Evolutionary conservation across 768 basidiomycete genomes (phyloP).

Genomic region (Steccherinum ochraceum): DNA sequence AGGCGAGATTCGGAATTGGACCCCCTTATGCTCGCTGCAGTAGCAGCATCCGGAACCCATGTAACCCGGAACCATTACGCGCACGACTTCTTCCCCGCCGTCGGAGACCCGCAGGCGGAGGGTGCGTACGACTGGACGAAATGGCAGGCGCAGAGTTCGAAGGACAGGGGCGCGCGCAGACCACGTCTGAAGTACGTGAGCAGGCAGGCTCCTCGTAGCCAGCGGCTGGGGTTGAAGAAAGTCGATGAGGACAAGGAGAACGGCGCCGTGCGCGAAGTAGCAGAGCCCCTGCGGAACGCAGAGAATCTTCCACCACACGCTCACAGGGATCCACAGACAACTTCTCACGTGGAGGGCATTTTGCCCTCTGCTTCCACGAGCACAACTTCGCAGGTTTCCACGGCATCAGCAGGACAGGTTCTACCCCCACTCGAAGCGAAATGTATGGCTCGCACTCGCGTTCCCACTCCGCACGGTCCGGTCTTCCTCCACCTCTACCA

Average conservation of each 20-base stretch:
- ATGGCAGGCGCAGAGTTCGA: constrained; percentile 39
- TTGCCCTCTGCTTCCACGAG: constrained; percentile 16
- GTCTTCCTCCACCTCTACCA: constrained; percentile 93
- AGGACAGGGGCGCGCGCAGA: constrained; percentile 33
- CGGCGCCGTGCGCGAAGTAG: constrained; percentile 29
- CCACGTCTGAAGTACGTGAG: constrained; percentile 56
- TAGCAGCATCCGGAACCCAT: constrained; percentile 66
- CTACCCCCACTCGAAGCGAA: constrained; percentile 50
- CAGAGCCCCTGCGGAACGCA: constrained; percentile 30
- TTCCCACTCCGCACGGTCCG: constrained; percentile 93
- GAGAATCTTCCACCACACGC: constrained; percentile 29
- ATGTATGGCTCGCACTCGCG: constrained; percentile 95
- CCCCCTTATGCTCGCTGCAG: constrained; percentile 73
- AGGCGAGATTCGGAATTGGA: constrained; percentile 72
- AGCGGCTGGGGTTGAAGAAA: constrained; percentile 37
- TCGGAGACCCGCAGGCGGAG: constrained; percentile 45
- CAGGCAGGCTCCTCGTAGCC: constrained; percentile 66
- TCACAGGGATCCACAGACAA: constrained; percentile 31
- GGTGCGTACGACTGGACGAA: constrained; percentile 55
- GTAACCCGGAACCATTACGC: constrained; percentile 83
- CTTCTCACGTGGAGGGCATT: constrained; percentile 14
- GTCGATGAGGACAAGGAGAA: constrained; percentile 46
- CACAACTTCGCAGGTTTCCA: constrained; percentile 18
- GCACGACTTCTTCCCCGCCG: constrained; percentile 69
- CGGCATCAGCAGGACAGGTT: background rate